These are phyloP conservation scores for Skeletonema costatum DNA, from an alignment of 108 stramenopile species.

Conservation along the genomic window DNA sequence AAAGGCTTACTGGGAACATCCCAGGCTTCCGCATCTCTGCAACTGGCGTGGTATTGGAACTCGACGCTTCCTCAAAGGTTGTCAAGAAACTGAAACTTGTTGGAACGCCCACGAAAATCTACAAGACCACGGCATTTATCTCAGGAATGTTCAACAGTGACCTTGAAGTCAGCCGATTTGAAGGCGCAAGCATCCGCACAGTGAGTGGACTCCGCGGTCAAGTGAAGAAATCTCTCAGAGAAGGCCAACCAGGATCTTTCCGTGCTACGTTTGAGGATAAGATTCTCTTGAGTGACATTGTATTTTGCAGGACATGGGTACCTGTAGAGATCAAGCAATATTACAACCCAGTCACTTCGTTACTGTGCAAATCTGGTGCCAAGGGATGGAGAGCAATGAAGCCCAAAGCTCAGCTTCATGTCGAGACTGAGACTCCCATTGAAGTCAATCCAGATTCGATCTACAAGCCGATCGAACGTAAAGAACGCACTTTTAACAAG, in stretches of 20 bases:
- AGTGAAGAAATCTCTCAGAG: conserved; percentile 92
- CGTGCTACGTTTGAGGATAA: conserved; percentile 99
- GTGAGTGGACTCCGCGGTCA: conserved; percentile 97
- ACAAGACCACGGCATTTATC: conserved; percentile 97
- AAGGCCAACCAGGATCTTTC: conserved; percentile 91
- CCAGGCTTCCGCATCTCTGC: conserved; percentile 94
- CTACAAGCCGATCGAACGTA: conserved; percentile 96
- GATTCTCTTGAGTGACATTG: conserved; percentile 95
- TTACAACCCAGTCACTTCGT: conserved; percentile 96
- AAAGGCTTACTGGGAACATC: conserved; percentile 67
- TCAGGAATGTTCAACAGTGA: conserved; percentile 99
- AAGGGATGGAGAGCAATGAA: conserved; percentile 91
- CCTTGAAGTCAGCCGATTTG: conserved; percentile 94
- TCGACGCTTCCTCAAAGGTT: conserved; percentile 90
- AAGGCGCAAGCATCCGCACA: conserved; percentile 94
- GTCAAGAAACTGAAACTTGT: conserved; percentile 99
- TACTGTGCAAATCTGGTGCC: conserved; percentile 60
- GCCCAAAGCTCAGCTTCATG: conserved; percentile 88
- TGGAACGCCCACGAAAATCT: conserved; percentile 95
- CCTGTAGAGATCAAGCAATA: conserved; percentile 93
- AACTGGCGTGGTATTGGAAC: conserved; percentile 94
- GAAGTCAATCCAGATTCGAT: conserved; percentile 95
- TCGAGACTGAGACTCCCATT: conserved; percentile 88
- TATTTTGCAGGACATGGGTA: conserved; percentile 98
- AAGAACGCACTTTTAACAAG: conserved; percentile 78